Percentiles rank a stretch among this genome's conserved stretches.
Conservation (phyloP, 2,329 filamentous ascomycete species). For the Colletotrichum tamarilloi region DNA sequence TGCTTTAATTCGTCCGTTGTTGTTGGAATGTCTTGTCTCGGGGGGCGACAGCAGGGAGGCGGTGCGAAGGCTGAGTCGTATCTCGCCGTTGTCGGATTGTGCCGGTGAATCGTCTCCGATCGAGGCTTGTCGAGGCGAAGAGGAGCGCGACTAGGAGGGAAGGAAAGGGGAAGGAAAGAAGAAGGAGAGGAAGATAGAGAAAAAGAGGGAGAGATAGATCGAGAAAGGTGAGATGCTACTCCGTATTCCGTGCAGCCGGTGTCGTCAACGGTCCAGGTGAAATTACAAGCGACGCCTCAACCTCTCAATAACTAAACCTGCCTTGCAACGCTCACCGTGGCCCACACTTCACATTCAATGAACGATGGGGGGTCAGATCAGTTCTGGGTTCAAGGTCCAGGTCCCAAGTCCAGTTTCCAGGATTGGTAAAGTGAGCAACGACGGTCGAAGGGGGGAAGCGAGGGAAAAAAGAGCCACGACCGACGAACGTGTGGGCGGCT, state of each 20-base stretch:
- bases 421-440: constrained; percentile 21
- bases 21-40: constrained; percentile 27
- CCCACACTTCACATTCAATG: constrained; percentile 26
- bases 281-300: constrained; percentile 34
- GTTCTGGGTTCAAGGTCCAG: constrained; percentile 24
- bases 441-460: background rate
- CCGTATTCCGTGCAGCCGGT: background rate
- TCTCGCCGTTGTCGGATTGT: constrained; percentile 32
- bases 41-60: constrained; percentile 21
- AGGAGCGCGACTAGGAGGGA: constrained; percentile 20
- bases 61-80: constrained; percentile 36
- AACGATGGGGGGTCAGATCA: constrained; percentile 24
- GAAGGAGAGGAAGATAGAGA: constrained; percentile 14
- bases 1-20: background rate
- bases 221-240: constrained; percentile 7
- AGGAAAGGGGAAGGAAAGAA: constrained; percentile 15
- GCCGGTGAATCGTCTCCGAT: constrained; percentile 35
- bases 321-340: constrained; percentile 19
- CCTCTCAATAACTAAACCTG: constrained; percentile 14
- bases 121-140: constrained; percentile 31
- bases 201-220: constrained; percentile 6
- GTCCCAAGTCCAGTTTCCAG: constrained; percentile 14
- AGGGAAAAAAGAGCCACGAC: background rate
- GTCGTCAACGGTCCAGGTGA: constrained; percentile 31
- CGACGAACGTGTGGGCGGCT: constrained; percentile 13